Base-by-base conservation (phyloP, 139 green algal genomes). In the Chlorella ohadii region DNA sequence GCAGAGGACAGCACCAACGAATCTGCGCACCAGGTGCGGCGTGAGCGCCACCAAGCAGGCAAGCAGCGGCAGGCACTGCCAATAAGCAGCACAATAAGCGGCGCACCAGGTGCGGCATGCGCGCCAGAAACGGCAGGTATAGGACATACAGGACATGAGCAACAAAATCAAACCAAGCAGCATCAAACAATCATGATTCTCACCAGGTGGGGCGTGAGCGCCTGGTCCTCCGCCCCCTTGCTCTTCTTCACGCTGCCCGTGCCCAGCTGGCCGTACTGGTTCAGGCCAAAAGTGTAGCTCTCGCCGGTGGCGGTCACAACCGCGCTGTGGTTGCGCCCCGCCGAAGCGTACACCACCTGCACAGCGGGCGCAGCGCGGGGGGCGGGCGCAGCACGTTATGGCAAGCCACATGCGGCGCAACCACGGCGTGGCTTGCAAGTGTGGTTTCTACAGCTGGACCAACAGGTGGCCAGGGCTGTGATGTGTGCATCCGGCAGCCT, bases 221-320 rank as follows among this genome's bases (percentile, higher is more conserved):
- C 5, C n/a, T 70, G 23, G 78, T 90, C 86, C 34, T 88, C 86
- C 9, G 28, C 82, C 15, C 77, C 70, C 81, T 93, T 92, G 78
- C 78, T 31, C 81, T 93, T 96, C 82, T 92, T 94, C 39, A 95
- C 88, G 51, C 17, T 83, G 34, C 94, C 94, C 11, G 89, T 92
- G 28, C 94, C 95, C 59, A 92, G 91, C 87, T 98, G 95, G 11
- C 95, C 95, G 82, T 66, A 91, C 82, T 89, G 96, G 89, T 99
- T 99, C 41, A 89, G 88, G 6, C 96, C 96, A 80, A 89, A 98
- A 3, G 88, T 74, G 72, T 90, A 98, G 27, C 89, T 90, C 20
- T 92, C 84, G 27, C 66, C 38, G 17, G 55, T 87, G 3, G 89
- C 74, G 0, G 81, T 92, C 3, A 97, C 85, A 13, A 96, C 85